Evolutionary conservation across 148 eudicot genomes (phyloP).

Genomic region (Vaccinium macrocarpon): DNA sequence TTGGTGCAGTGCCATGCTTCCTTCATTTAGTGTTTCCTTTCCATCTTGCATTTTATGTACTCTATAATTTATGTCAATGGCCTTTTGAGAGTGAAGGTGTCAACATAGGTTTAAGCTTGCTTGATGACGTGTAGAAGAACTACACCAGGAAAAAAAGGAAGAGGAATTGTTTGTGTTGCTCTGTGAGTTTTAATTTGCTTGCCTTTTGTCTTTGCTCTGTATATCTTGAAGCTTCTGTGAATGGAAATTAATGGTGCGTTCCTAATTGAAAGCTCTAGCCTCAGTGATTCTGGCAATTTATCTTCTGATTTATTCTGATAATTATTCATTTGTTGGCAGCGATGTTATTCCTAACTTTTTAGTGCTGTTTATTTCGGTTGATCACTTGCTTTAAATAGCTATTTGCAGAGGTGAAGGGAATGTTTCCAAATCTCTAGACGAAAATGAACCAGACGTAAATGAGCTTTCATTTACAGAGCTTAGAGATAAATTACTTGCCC

Average conservation of each 20-base stretch:
- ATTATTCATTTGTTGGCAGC: neutral
- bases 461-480: conserved; percentile 84
- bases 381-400: conserved; percentile 18
- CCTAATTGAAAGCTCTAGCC: neutral
- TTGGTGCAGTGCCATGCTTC: neutral
- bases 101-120: neutral
- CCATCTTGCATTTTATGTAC: neutral
- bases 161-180: neutral
- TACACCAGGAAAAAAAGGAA: neutral
- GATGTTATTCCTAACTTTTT: neutral
- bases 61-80: neutral
- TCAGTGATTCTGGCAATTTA: neutral
- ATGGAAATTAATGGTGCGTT: neutral
- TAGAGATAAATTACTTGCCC: conserved; percentile 79
- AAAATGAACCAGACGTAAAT: conserved; percentile 49
- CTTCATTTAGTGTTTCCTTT: neutral
- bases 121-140: neutral
- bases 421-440: conserved; percentile 30
- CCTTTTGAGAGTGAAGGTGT: neutral
- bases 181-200: neutral
- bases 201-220: neutral
- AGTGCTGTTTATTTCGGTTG: conserved; percentile 12
- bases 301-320: neutral
- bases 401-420: conserved; percentile 47
- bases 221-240: neutral